These are phyloP conservation scores for Platanthera guangdongensis DNA, from an alignment of 106 monocot species.

Conservation along the genomic window DNA sequence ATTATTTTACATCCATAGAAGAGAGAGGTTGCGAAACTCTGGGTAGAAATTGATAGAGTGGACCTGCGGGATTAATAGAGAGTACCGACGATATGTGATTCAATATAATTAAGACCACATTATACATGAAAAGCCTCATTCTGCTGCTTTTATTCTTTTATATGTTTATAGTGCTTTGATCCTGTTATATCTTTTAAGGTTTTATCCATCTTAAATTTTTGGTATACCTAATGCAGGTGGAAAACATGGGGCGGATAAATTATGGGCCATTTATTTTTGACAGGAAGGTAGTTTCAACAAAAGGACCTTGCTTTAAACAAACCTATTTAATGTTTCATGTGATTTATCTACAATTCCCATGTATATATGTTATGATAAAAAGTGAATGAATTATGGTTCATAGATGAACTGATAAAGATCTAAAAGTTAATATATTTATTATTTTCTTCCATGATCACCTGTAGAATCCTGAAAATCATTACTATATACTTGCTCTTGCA, in stretches of 20 bases:
- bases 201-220: not conserved
- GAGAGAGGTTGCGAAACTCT: no score
- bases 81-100: no score
- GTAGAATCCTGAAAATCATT: not conserved
- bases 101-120: not conserved
- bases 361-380: not conserved
- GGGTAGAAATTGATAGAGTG: no score
- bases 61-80: no score
- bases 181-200: not conserved
- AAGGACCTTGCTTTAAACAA: not conserved
- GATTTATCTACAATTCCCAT: not conserved
- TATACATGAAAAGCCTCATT: not conserved
- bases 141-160: not conserved
- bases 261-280: constrained; percentile 83
- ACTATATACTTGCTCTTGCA: not conserved
- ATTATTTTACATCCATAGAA: no score
- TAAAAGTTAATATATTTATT: not conserved
- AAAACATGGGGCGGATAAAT: constrained; percentile 92
- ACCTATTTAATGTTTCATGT: not conserved
- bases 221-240: constrained; percentile 47
- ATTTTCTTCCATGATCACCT: not conserved
- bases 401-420: not conserved
- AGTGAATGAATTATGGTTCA: not conserved
- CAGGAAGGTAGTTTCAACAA: constrained; percentile 48
- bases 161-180: not conserved